Conservation (phyloP, 1,139 yeast species). For the Zygoascus meyerae region DNA sequence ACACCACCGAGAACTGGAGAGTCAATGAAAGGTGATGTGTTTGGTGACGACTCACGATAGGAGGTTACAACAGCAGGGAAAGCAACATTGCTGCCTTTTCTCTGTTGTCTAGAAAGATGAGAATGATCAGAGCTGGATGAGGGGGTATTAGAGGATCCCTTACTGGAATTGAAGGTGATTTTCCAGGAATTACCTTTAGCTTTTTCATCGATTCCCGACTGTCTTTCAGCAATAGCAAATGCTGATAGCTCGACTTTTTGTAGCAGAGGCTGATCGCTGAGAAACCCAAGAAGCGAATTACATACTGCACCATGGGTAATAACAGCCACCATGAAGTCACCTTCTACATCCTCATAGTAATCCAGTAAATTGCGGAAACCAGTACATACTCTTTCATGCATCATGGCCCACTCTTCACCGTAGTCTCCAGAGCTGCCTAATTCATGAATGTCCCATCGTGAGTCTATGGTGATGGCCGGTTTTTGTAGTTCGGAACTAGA, state of each 20-base stretch:
- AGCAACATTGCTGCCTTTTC: no score
- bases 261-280: slow-evolving; percentile 32
- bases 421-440: slow-evolving; percentile 34
- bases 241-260: slow-evolving; percentile 31
- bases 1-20: neutral
- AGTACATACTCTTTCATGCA: slow-evolving; percentile 32
- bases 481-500: neutral
- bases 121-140: neutral
- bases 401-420: slow-evolving; percentile 36
- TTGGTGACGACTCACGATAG: neutral
- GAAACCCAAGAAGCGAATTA: slow-evolving; percentile 34
- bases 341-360: slow-evolving; percentile 18
- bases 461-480: slow-evolving; percentile 11
- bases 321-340: slow-evolving; percentile 26
- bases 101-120: no score
- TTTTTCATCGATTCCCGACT: slow-evolving; percentile 3
- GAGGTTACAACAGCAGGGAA: no score
- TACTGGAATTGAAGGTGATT: neutral
- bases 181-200: neutral
- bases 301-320: slow-evolving; percentile 41
- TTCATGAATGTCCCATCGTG: slow-evolving; percentile 28
- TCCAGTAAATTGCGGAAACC: slow-evolving; percentile 28
- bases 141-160: neutral
- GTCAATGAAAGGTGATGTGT: neutral
- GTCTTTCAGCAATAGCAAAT: slow-evolving; percentile 25